Base-by-base conservation (phyloP, 371 early-diverging fungal genomes). In the Mortierella sp. region DNA sequence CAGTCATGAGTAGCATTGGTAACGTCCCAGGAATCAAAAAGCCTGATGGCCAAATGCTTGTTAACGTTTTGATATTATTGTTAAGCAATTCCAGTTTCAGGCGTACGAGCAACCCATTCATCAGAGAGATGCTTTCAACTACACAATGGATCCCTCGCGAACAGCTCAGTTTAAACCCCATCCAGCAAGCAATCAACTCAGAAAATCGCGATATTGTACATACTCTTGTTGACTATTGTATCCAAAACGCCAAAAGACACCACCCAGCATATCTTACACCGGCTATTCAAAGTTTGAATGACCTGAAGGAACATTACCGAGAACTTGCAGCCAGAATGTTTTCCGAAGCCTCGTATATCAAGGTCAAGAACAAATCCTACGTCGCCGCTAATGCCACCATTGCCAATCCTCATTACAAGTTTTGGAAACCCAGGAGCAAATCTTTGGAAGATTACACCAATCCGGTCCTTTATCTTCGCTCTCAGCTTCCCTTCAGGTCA, bases 261-360 rank as follows among this genome's bases (percentile, higher is more conserved):
- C 81, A 80, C 18, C 81, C 81, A 5, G 63, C 74, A 5, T 80
- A 80, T 43, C 35, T 80, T 30, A 67, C 69, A 54, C 81, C 81
- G 9, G 69, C 66, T 0, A 62, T 74, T 3, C 72, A 72, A 22
- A 75, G 75, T 39, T 37, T 80, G 40, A 54, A 63, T 24, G 72
- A 75, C 35, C 51, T 80, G 12, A 67, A 66, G 20, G 72, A 60
- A 9, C 64, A 65, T 1, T 72, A 75, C 32, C 81, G 68, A 0
- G 64, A 52, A 14, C 30, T 80, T 3, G 47, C 72, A 2, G 64
- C 32, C 16, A 66, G 72, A 30, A 68, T 80, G 69, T 80, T 80
- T 60, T 65, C 68, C 47, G 67, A 58, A 62, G 69, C 75, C 0
- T 80, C 81, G 0, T 80, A 75, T 45, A 58, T 80, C 18, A 72